Percentiles rank a stretch among this genome's conserved stretches.
These are phyloP conservation scores for Xylaria sp. DNA, from an alignment of 2,329 filamentous ascomycete genomes.

Conservation along the genomic window DNA sequence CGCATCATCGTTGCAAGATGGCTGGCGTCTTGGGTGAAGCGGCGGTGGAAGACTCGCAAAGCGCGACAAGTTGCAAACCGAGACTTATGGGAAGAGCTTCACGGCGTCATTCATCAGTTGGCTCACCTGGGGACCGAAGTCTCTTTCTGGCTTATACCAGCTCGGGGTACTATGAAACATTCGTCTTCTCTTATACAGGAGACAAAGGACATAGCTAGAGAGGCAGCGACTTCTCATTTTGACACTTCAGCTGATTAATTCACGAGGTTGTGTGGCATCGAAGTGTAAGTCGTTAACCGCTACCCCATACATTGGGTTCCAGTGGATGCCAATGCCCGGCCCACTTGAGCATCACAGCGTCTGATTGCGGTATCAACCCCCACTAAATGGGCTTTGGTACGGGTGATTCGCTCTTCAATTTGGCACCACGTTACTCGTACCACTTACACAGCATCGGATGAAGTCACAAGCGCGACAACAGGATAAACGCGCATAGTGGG, in stretches of 20 bases:
- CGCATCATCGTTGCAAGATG: conserved; percentile 57
- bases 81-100: conserved; percentile 58
- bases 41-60: conserved; percentile 51
- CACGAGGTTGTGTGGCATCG: conserved; percentile 44
- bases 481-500: conserved; percentile 1
- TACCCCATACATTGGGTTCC: background rate
- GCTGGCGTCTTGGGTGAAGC: conserved; percentile 54
- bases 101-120: conserved; percentile 43
- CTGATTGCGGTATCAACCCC: background rate
- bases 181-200: conserved; percentile 40
- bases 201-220: conserved; percentile 41
- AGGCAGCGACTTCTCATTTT: conserved; percentile 35
- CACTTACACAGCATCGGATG: background rate
- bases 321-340: background rate
- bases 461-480: conserved; percentile 5
- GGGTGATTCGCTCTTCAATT: conserved; percentile 14
- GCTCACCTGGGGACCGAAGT: conserved; percentile 42
- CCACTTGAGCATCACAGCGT: conserved; percentile 9
- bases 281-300: conserved; percentile 30
- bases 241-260: conserved; percentile 40
- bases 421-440: background rate
- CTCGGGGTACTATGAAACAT: conserved; percentile 30
- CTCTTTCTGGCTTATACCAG: conserved; percentile 47
- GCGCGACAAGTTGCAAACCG: conserved; percentile 51
- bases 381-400: background rate